Evolutionary conservation across 2,329 filamentous ascomycete genomes (phyloP), one percentile per base, ranked within the genome.

Genomic region (Exophiala sp.): DNA sequence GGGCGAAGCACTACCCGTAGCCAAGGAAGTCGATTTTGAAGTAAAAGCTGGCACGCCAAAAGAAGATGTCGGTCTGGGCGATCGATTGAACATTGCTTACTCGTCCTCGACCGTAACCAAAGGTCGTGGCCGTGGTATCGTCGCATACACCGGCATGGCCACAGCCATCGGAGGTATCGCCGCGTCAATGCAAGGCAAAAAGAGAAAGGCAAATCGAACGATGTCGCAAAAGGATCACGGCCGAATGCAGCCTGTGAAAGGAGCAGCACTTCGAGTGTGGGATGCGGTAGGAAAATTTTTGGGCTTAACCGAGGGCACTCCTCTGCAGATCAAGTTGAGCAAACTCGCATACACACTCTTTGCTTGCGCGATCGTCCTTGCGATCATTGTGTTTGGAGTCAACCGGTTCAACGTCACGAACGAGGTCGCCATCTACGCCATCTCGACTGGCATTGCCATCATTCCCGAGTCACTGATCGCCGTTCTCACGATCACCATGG

Each of bases 331-430:
- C 61, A 92, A 89, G 66, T 78, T 96, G 47, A 89, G 87, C 73
- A 90, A 91, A 71, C 86, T 96, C 65, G 90, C 91, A 24, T 84
- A 94, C 40, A 68, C 89, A 3, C 81, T 95, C 2, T 95, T 95
- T 65, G 84, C 78, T 43, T 80, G 90, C 47, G 91, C 82, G 5
- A 76, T 85, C 39, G 62, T 85, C 8, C 73, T 83, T 42, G 81
- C 82, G 9, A 80, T 85, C 61, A 83, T 85, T 61, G 81, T 85
- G 18, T 80, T 84, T 59, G 81, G 78, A 1, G 80, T 80, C 54
- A 84, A 79, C 67, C 68, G 74, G 29, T 83, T 82, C 66, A 71
- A 79, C 52, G 72, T 79, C 35, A 75, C 78, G 12, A 75, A 78
- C 49, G 80, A 84, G 64, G 79, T 83, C 47, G 75, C 80, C 50